phyloP scores from a whole-genome alignment of 257 asterid genomes.

The Ilex aquifolium region DNA sequence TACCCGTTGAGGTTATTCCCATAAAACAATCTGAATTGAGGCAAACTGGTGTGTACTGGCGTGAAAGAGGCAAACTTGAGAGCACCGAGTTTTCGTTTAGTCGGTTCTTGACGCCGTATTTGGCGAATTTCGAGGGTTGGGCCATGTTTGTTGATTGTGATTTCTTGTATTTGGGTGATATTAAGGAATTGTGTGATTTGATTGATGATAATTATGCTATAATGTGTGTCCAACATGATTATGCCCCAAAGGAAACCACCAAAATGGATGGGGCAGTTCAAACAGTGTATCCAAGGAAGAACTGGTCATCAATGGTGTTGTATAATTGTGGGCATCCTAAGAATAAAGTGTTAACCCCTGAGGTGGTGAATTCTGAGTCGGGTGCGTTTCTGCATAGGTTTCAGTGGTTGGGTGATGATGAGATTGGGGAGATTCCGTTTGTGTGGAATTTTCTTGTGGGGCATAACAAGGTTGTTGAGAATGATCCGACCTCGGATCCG shows the following conservation, averaged over 20 bases:
- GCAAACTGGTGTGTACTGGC: too few relatives aligned
- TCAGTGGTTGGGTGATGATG: not conserved
- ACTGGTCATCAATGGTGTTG: not conserved
- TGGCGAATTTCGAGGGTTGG: not conserved
- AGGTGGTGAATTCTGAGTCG: not conserved
- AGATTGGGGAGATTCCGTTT: not conserved
- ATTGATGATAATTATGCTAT: not conserved
- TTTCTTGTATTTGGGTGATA: not conserved
- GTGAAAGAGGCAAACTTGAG: too few relatives aligned
- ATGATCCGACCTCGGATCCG: not conserved
- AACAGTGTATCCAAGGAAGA: not conserved
- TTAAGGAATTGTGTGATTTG: not conserved
- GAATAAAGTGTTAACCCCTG: not conserved
- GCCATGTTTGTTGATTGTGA: not conserved
- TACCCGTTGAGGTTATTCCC: not conserved
- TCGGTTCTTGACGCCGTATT: not conserved
- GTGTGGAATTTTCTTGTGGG: not conserved
- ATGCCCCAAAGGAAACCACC: not conserved
- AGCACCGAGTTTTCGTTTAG: not conserved
- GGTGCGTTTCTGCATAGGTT: not conserved
- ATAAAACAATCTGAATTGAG: too few relatives aligned
- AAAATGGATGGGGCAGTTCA: not conserved
- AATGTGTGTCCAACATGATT: not conserved
- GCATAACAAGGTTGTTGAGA: not conserved
- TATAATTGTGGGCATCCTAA: not conserved